These are phyloP conservation scores for Wickerhamiella vanderwaltii DNA, from an alignment of 805 yeast species.

Conservation along the genomic window DNA sequence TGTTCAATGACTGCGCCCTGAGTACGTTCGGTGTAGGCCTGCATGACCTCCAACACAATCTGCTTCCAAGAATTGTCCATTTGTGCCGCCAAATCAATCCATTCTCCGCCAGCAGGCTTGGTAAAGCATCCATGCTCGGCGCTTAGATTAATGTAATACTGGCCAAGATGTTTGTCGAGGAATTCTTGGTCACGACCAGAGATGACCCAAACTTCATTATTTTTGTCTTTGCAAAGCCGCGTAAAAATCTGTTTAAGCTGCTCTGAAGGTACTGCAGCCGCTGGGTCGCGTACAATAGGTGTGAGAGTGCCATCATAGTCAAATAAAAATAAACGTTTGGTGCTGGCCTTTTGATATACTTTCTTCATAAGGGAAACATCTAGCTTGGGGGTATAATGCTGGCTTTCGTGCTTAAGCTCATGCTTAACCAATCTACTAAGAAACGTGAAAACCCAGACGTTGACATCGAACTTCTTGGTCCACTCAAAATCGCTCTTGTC, in stretches of 20 bases:
- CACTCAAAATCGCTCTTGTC: slow-evolving; percentile 33
- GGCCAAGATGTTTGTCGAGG: slow-evolving; percentile 79
- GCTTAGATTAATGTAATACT: slow-evolving; percentile 59
- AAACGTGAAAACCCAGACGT: slow-evolving; percentile 64
- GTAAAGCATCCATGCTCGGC: slow-evolving; percentile 98
- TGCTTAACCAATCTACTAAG: slow-evolving; percentile 34
- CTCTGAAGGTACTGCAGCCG: slow-evolving; percentile 92
- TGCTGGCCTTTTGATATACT: slow-evolving; percentile 47
- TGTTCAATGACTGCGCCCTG: slow-evolving; percentile 81
- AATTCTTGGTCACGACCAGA: slow-evolving; percentile 91
- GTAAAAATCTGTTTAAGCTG: slow-evolving; percentile 49
- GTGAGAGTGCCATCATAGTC: slow-evolving; percentile 97
- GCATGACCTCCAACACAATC: slow-evolving; percentile 64
- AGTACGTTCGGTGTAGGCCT: slow-evolving; percentile 68
- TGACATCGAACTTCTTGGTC: slow-evolving; percentile 61
- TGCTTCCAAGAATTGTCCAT: slow-evolving; percentile 91
- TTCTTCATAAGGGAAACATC: slow-evolving; percentile 54
- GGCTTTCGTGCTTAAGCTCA: slow-evolving; percentile 30
- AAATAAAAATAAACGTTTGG: slow-evolving; percentile 68
- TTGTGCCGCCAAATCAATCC: slow-evolving; percentile 77
- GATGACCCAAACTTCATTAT: slow-evolving; percentile 85
- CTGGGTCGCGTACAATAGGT: slow-evolving; percentile 92
- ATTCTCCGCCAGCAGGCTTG: slow-evolving; percentile 51
- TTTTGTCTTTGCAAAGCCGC: slow-evolving; percentile 56
- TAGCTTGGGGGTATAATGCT: slow-evolving; percentile 66